These are phyloP conservation scores for Vitis cinerea DNA, from an alignment of 164 flowering plant species.

Conservation along the genomic window DNA sequence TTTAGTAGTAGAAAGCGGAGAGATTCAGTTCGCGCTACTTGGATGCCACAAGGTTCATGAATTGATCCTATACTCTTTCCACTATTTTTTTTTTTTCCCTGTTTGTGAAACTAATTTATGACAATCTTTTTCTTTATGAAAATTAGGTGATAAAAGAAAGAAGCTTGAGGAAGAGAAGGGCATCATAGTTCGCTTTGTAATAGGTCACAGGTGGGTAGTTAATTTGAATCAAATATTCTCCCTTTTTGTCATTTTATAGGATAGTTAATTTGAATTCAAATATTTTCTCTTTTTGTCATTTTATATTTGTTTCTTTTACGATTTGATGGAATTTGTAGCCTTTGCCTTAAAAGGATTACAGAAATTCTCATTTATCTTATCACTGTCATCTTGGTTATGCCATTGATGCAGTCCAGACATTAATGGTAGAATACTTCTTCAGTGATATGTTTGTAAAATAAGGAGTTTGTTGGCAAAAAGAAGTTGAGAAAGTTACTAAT, in stretches of 20 bases:
- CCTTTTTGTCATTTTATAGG: background rate
- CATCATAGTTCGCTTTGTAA: slow-evolving; percentile 84
- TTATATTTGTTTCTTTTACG: background rate
- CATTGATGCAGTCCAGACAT: too few relatives aligned
- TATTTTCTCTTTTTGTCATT: background rate
- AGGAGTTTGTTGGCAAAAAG: background rate
- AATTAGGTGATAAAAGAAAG: slow-evolving; percentile 74
- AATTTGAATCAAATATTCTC: background rate
- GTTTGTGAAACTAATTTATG: background rate
- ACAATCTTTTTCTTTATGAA: slow-evolving; percentile 2
- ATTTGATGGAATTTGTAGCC: background rate
- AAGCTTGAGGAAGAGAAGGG: slow-evolving; percentile 97
- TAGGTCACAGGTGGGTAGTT: slow-evolving; percentile 83
- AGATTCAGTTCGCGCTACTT: slow-evolving; percentile 95
- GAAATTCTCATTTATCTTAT: background rate
- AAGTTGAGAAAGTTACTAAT: too few relatives aligned
- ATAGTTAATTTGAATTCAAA: too few relatives aligned
- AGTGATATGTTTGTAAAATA: background rate
- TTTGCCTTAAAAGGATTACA: background rate
- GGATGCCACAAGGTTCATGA: slow-evolving; percentile 91
- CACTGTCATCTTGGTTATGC: too few relatives aligned
- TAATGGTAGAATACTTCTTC: background rate
- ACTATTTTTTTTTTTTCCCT: background rate
- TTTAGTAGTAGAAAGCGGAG: slow-evolving; percentile 96
- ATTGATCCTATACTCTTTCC: slow-evolving; percentile 1